Evolutionary conservation across 2,329 filamentous ascomycete genomes (phyloP).

Genomic region (Raffaelea ambrosiae): DNA sequence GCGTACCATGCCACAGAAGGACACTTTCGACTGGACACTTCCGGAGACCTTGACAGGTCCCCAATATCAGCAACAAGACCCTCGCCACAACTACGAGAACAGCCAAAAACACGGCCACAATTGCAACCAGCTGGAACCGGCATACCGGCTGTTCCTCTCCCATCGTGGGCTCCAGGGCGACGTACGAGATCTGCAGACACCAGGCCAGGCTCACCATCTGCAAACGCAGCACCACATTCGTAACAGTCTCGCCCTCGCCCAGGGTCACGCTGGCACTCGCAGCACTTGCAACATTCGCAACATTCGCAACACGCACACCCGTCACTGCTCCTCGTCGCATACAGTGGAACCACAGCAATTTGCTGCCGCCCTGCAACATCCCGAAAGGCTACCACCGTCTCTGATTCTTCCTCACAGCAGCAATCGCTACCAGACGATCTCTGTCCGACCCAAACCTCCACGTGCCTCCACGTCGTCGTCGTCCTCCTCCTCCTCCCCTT

Average conservation of each 20-base stretch:
- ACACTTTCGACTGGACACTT: constrained; percentile 7
- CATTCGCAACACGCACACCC: too few species aligned
- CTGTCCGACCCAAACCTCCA: constrained; percentile 7
- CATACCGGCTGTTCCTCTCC: too few species aligned
- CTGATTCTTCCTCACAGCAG: background rate
- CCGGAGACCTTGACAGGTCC: constrained; percentile 2
- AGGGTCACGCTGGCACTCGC: too few species aligned
- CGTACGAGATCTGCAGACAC: too few species aligned
- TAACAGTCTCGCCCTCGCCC: too few species aligned
- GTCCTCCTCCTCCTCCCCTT: background rate
- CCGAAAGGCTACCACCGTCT: constrained; percentile 6
- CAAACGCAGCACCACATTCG: too few species aligned
- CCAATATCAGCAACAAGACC: background rate
- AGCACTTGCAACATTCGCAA: too few species aligned
- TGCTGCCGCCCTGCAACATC: constrained; percentile 9
- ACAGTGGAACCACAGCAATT: constrained; percentile 2
- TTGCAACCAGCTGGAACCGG: background rate
- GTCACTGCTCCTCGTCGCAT: background rate
- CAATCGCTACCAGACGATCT: constrained; percentile 6
- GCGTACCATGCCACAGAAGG: constrained; percentile 9
- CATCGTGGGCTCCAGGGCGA: too few species aligned
- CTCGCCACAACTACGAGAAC: too few species aligned
- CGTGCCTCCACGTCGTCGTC: background rate
- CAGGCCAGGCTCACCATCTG: too few species aligned
- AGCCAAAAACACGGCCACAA: background rate